Percentiles rank a stretch among this genome's conserved stretches.
These are phyloP conservation scores for Colletotrichum zoysiae DNA, from an alignment of 2,329 filamentous ascomycete genomes.

Conservation along the genomic window DNA sequence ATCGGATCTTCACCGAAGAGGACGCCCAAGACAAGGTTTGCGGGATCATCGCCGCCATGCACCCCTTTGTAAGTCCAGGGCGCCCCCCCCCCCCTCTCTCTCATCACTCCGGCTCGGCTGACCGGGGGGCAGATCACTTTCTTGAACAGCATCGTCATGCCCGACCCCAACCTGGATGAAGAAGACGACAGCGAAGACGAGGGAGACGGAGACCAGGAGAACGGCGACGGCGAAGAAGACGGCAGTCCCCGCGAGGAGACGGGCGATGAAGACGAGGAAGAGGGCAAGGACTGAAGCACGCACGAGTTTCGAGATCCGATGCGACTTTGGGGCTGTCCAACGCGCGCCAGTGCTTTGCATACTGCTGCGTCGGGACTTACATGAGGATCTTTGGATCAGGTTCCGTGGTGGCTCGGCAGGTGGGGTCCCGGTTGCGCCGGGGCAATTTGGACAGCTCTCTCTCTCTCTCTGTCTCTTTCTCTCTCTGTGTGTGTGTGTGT, in stretches of 20 bases:
- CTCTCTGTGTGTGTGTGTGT: background rate
- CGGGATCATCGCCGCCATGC: constrained; percentile 75
- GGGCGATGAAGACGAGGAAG: constrained; percentile 40
- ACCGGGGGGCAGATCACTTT: constrained; percentile 70
- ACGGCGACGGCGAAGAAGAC: constrained; percentile 43
- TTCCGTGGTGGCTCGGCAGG: background rate
- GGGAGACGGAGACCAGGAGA: constrained; percentile 37
- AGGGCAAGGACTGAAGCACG: constrained; percentile 37
- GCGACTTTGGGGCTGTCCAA: background rate
- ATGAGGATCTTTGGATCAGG: background rate
- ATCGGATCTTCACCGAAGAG: constrained; percentile 72
- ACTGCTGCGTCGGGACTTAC: background rate
- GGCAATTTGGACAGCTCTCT: background rate
- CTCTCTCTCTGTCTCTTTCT: too few relatives aligned
- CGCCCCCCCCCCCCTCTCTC: constrained; percentile 25
- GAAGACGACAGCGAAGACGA: constrained; percentile 55
- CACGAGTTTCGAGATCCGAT: constrained; percentile 30
- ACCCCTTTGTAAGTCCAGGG: constrained; percentile 78
- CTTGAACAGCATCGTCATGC: constrained; percentile 80
- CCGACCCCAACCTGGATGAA: constrained; percentile 67
- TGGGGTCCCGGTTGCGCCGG: background rate
- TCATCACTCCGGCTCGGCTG: background rate
- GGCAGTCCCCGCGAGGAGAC: constrained; percentile 34
- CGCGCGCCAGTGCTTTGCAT: too few relatives aligned
- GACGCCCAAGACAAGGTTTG: constrained; percentile 75